phyloP scores from a whole-genome alignment of 176 grass and related monocot species.

The Oryza australiensis region DNA sequence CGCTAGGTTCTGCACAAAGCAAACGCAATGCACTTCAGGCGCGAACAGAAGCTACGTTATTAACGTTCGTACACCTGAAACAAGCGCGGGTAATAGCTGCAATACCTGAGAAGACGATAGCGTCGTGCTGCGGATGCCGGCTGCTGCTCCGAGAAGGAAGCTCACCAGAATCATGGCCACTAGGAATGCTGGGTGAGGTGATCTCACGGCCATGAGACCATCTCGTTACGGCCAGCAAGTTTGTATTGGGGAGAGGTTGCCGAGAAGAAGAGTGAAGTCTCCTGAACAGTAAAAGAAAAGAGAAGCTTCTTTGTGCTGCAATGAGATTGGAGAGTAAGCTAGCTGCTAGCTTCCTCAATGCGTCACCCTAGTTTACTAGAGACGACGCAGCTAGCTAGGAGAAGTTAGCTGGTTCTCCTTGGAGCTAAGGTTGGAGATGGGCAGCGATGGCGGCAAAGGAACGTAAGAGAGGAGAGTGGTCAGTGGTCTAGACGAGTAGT shows the following conservation, averaged over 20 bases:
- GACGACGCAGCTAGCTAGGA: neutral
- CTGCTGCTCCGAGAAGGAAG: slow-evolving; percentile 45
- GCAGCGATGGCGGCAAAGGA: neutral
- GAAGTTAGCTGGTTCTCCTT: slow-evolving; percentile 3
- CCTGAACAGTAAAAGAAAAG: neutral
- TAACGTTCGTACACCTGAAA: neutral
- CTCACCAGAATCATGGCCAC: slow-evolving; percentile 37
- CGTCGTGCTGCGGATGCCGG: slow-evolving; percentile 37
- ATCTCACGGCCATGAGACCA: slow-evolving; percentile 66
- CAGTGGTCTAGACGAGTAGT: slow-evolving; percentile 20
- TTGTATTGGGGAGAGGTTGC: neutral
- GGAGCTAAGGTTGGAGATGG: slow-evolving; percentile 4
- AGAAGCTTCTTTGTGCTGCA: neutral
- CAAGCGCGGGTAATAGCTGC: neutral
- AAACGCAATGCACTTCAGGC: neutral
- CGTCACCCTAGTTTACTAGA: neutral
- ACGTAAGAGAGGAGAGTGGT: slow-evolving; percentile 10
- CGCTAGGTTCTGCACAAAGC: slow-evolving; percentile 39
- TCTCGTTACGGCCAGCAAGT: slow-evolving; percentile 29
- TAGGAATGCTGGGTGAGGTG: slow-evolving; percentile 39
- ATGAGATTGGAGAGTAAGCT: slow-evolving; percentile 15
- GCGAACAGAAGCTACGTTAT: neutral
- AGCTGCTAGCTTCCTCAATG: slow-evolving; percentile 9
- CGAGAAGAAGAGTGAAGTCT: slow-evolving; percentile 33
- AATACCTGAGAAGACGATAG: slow-evolving; percentile 51